Evolutionary conservation across 768 basidiomycete species (phyloP), one percentile per base, ranked within the genome.

Genomic region (Trichaptum fuscoviolaceum): DNA sequence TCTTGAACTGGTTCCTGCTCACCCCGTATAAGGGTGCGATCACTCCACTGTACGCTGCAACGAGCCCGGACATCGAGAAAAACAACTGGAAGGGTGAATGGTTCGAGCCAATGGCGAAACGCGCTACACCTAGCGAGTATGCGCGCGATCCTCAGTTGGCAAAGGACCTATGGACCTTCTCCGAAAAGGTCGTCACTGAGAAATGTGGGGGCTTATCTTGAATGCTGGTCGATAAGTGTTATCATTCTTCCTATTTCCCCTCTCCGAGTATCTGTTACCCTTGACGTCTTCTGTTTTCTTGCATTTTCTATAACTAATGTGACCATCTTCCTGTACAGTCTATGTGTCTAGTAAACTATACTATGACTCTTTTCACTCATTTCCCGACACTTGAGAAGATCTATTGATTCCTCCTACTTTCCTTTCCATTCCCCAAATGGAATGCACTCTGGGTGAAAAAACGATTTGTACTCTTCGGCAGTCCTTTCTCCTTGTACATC

Each of bases 11-110:
- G 42, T 24, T 25, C 24, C 25, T 63, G 34, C 24, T 63, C 18
- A 64, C 35, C 15, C 64, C 62, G 24, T 66, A 64, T 10, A 34
- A 69, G 36, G 68, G 68, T 6, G 67, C 63, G 52, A 64, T 64
- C 66, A 69, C 68, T 26, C 63, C 75, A 34, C 71, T 77, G 35
- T 77, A 74, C 73, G 73, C 76, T 8, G 76, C 75, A 34, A 77
- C 76, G 25, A 69, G 70, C 61, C 68, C 68, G 18, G 75, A 73
- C 35, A 62, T 75, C 17, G 73, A 73, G 34, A 62, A 59, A 34
- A 64, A 72, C 58, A 64, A 62, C 52, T 75, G 70, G 67, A 69
- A 75, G 64, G 74, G 73, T 10, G 66, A 65, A 62, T 73, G 76
- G 67, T 72, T 75, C 64, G 71, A 69, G 20, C 69, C 72, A 30